Conservation (phyloP, 2,329 filamentous ascomycete genomes). For the Ascochyta clinopodiicola region DNA sequence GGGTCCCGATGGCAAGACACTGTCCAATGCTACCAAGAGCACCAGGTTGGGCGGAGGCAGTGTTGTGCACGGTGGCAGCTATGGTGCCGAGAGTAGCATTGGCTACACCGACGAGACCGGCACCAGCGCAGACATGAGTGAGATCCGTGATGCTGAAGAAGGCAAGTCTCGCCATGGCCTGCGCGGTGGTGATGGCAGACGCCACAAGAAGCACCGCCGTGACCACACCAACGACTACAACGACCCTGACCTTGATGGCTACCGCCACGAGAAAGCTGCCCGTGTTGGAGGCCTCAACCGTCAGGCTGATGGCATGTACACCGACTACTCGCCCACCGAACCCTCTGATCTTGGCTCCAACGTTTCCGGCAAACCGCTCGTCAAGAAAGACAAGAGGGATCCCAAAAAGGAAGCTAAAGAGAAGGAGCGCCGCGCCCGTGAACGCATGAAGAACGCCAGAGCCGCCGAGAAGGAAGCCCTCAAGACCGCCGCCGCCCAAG, state of each 20-base stretch:
- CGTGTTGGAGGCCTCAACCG: conserved; percentile 89
- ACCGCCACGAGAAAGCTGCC: conserved; percentile 85
- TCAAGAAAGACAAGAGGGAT: conserved; percentile 50
- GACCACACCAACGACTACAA: conserved; percentile 61
- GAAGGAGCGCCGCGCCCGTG: conserved; percentile 53
- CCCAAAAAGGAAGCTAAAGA: conserved; percentile 49
- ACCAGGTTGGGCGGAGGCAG: conserved; percentile 89
- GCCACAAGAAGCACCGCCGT: conserved; percentile 55
- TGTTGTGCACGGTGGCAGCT: conserved; percentile 70
- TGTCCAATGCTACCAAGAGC: conserved; percentile 80
- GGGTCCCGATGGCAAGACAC: conserved; percentile 85
- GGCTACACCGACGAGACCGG: conserved; percentile 56
- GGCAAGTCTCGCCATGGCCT: conserved; percentile 52
- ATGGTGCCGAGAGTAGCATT: conserved; percentile 45
- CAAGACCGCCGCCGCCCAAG: conserved; percentile 42
- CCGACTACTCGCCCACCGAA: conserved; percentile 75
- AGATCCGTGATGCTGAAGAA: conserved; percentile 50
- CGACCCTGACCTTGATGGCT: conserved; percentile 73
- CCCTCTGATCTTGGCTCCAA: conserved; percentile 64
- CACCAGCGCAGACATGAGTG: conserved; percentile 52
- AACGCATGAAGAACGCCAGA: conserved; percentile 58
- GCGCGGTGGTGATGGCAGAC: conserved; percentile 53
- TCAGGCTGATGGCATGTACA: conserved; percentile 76
- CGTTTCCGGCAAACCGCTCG: conserved; percentile 53
- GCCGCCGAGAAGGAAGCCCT: conserved; percentile 47